A percentile compares a stretch with the other conserved stretches of the same genome.
These are phyloP conservation scores for Bisporella sp. DNA, from an alignment of 2,329 filamentous ascomycete species.

Conservation along the genomic window DNA sequence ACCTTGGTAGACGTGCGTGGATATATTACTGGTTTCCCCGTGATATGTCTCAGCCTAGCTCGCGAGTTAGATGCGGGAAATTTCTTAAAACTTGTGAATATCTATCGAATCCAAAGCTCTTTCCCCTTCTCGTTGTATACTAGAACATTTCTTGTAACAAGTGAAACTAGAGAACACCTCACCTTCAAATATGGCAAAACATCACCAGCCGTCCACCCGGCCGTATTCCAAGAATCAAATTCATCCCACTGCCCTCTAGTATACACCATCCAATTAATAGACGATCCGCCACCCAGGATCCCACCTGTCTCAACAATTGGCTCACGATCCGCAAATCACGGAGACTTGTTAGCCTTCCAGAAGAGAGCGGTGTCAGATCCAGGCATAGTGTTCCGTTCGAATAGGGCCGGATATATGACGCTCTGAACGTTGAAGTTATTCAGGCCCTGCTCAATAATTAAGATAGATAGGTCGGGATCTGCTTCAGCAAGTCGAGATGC, in stretches of 20 bases:
- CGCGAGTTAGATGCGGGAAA: not conserved
- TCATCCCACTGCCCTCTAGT: slow-evolving; percentile 38
- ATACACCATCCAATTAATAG: slow-evolving; percentile 53
- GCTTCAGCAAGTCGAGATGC: slow-evolving; percentile 44
- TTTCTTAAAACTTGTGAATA: no score
- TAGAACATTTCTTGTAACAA: not conserved
- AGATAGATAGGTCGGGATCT: slow-evolving; percentile 40
- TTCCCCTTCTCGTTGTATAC: no score
- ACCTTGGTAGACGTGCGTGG: slow-evolving; percentile 25
- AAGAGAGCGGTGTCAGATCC: slow-evolving; percentile 42
- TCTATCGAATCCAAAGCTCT: no score
- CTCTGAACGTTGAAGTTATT: slow-evolving; percentile 44
- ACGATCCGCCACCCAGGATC: slow-evolving; percentile 55
- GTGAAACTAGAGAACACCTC: not conserved
- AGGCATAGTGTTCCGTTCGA: slow-evolving; percentile 39
- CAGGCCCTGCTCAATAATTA: slow-evolving; percentile 46
- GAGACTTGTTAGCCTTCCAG: slow-evolving; percentile 40
- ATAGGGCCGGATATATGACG: slow-evolving; percentile 45
- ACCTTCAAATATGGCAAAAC: slow-evolving; percentile 44
- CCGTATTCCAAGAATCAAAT: slow-evolving; percentile 44
- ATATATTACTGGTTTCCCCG: slow-evolving; percentile 32
- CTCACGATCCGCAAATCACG: slow-evolving; percentile 39
- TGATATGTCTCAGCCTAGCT: slow-evolving; percentile 29
- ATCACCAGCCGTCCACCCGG: slow-evolving; percentile 44
- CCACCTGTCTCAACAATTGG: slow-evolving; percentile 34